Conservation (phyloP, 1,284 basidiomycete genomes). For the Malassezia slooffiae region DNA sequence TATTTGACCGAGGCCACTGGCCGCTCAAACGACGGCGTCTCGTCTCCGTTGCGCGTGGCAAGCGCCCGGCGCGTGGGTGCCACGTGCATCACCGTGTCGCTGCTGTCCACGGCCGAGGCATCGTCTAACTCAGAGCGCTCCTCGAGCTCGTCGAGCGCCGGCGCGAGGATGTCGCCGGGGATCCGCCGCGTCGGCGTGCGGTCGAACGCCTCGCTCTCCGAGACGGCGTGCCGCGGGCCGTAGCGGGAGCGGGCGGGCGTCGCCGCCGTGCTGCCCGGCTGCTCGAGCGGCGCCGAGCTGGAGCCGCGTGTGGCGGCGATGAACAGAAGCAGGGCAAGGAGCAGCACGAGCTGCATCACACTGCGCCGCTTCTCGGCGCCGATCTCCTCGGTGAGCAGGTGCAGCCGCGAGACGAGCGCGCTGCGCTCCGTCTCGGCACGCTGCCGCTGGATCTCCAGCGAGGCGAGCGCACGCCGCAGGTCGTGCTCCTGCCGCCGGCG, state of each 20-base stretch:
- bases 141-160: too few relatives aligned
- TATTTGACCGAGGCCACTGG: conserved; percentile 7
- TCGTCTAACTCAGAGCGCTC: too few relatives aligned
- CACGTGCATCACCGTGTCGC: too few relatives aligned
- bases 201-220: too few relatives aligned
- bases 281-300: conserved; percentile 30
- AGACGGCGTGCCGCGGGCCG: too few relatives aligned
- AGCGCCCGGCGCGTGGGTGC: too few relatives aligned
- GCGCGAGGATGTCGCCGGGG: too few relatives aligned
- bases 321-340: conserved; percentile 67
- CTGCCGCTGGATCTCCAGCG: conserved; percentile 61
- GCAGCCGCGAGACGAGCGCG: conserved; percentile 58
- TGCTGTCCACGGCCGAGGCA: too few relatives aligned
- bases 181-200: too few relatives aligned
- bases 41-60: too few relatives aligned
- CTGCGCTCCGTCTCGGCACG: conserved; percentile 61
- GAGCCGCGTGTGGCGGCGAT: conserved; percentile 72
- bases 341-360: conserved; percentile 66
- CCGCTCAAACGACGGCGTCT: too few relatives aligned
- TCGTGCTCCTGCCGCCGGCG: conserved; percentile 49
- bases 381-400: conserved; percentile 65
- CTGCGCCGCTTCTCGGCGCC: conserved; percentile 70
- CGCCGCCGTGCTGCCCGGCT: conserved; percentile 15
- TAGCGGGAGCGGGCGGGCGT: too few relatives aligned
- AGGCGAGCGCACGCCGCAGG: conserved; percentile 58